Evolutionary conservation across 2,329 filamentous ascomycete species (phyloP), one percentile per base, ranked within the genome.

Genomic region (Xenosphaeropsis pyriputrescens): DNA sequence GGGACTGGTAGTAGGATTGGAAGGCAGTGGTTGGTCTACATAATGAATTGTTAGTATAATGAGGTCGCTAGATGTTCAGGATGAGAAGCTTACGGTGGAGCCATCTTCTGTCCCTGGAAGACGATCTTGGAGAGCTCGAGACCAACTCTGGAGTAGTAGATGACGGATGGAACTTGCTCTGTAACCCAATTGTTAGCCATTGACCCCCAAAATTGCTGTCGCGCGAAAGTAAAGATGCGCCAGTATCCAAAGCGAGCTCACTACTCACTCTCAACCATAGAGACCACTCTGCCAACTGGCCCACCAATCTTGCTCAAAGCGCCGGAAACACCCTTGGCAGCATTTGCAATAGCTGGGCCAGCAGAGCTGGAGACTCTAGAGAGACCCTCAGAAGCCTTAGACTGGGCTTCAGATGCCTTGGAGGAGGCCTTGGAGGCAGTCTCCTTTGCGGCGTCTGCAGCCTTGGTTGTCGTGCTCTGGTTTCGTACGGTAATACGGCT

Each of bases 101-200:
- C 68, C 86, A 98, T 95, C 67, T 82, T 84, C 64, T 89, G 86
- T 60, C 77, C 79, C 53, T 76, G 75, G 68, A 86, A 85, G 49
- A 96, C 75, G 50, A 95, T 72, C 72, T 84, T 93, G 58, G 72
- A 73, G 43, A 96, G 70, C 70, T 98, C 91, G 47, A 88, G 65
- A 52, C 72, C 82, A 57, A 96, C 89, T 60, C 78, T 83, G 55
- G 80, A 78, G 71, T 96, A 98, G 75, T 95, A 95, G 58, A 93
- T 58, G 46, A 86, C 79, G 45, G 79, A 78, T 50, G 91, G 91
- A 50, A 88, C 75, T 67, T 91, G 72, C 61, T 78, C 89, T 95
- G 35, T 41, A 38, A 32, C 29, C 39, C 29, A 36, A 45, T 19
- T 34, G 41, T 50, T 36, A 47, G 44, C 41, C 45, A 52, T 48